Conservation (phyloP, 192 early-diverging fungal genomes). For the Lobulomyces angularis region DNA sequence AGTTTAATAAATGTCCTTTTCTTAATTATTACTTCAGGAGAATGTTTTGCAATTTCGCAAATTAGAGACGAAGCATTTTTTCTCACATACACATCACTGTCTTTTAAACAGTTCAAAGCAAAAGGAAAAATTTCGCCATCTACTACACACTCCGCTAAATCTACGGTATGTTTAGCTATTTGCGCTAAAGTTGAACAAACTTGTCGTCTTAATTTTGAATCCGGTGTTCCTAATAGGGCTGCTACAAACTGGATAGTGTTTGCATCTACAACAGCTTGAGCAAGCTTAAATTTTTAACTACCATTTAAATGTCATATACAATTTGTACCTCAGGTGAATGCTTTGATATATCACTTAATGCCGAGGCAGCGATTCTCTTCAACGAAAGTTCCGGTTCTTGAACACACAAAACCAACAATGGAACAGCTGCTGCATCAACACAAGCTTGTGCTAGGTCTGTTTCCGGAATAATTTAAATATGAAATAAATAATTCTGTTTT, state of each 20-base stretch:
- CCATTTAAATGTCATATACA: neutral
- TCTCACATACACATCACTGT: slow-evolving; percentile 32
- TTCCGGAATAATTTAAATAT: neutral
- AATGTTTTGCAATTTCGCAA: slow-evolving; percentile 50
- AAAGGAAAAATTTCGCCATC: slow-evolving; percentile 45
- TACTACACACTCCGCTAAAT: slow-evolving; percentile 44
- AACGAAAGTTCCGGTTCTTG: slow-evolving; percentile 44
- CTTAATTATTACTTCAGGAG: slow-evolving; percentile 27
- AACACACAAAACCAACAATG: slow-evolving; percentile 40
- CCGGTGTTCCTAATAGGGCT: slow-evolving; percentile 32
- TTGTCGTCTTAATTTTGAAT: slow-evolving; percentile 42
- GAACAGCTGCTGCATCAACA: slow-evolving; percentile 43
- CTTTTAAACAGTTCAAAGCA: slow-evolving; percentile 36
- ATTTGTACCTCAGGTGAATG: slow-evolving; percentile 41
- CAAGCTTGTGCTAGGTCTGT: slow-evolving; percentile 41
- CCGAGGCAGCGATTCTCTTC: slow-evolving; percentile 39
- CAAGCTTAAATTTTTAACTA: slow-evolving; percentile 24
- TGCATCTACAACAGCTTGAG: slow-evolving; percentile 46
- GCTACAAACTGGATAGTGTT: slow-evolving; percentile 36
- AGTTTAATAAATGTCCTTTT: neutral
- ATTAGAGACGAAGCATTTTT: slow-evolving; percentile 42
- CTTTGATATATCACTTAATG: slow-evolving; percentile 40
- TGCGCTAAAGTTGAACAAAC: slow-evolving; percentile 40
- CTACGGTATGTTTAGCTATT: slow-evolving; percentile 44
- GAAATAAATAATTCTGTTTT: neutral